phyloP scores from a whole-genome alignment of 2,329 filamentous ascomycete genomes.

The Blastomyces parvus region DNA sequence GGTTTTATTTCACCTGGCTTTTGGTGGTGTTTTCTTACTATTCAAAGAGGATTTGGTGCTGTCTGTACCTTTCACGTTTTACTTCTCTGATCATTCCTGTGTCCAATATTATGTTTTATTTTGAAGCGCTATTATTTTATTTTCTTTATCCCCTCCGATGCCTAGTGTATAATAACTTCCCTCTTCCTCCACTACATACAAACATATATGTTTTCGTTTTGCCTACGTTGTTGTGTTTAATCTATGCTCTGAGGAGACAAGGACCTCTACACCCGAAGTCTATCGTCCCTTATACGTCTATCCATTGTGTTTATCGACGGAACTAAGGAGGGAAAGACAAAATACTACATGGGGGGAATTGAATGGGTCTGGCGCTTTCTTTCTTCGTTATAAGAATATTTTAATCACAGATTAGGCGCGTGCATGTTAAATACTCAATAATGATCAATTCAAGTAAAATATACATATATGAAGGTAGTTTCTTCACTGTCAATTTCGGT shows the following conservation, averaged over 20 bases:
- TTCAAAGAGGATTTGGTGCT: not conserved
- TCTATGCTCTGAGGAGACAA: not conserved
- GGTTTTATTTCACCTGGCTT: not conserved
- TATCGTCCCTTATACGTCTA: not conserved
- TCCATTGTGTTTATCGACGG: not conserved
- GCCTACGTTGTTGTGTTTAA: not conserved
- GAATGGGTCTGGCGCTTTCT: not conserved
- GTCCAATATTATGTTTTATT: not conserved
- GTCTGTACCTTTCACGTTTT: not conserved
- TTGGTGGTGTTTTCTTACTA: not conserved
- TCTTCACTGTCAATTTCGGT: too few species aligned
- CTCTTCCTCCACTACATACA: not conserved
- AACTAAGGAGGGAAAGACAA: not conserved
- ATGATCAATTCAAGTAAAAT: not conserved
- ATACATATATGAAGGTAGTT: not conserved
- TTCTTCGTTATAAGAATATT: not conserved
- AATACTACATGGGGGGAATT: not conserved
- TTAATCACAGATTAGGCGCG: not conserved
- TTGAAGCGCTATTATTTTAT: not conserved
- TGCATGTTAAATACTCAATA: not conserved
- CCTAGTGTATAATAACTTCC: conserved; percentile 7
- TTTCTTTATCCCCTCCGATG: not conserved
- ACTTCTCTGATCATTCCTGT: not conserved
- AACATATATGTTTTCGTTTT: not conserved
- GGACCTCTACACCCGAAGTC: not conserved